phyloP scores from a whole-genome alignment of 1,284 basidiomycete species.

The Ustilago sp. region DNA sequence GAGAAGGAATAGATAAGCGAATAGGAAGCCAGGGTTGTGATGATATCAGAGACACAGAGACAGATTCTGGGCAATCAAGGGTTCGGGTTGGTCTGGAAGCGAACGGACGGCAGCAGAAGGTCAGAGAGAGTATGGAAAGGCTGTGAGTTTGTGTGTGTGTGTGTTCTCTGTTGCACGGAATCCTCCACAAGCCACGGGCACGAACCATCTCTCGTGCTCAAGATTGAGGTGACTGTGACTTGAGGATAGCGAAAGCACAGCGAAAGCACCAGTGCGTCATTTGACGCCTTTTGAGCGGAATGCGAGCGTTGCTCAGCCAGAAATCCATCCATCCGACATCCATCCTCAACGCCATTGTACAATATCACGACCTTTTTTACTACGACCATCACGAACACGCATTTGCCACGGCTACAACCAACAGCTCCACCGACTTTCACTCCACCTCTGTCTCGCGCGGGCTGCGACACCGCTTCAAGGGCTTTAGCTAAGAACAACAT shows the following conservation, averaged over 20 bases:
- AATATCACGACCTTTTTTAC: not conserved
- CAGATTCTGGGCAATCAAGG: not conserved
- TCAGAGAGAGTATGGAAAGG: no score
- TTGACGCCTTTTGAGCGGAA: constrained; percentile 23
- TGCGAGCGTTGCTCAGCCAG: constrained; percentile 3
- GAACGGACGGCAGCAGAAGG: not conserved
- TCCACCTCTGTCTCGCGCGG: not conserved
- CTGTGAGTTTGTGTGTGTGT: no score
- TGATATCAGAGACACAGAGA: constrained; percentile 10
- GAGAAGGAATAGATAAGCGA: not conserved
- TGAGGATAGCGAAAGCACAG: constrained; percentile 4
- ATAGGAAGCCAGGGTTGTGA: not conserved
- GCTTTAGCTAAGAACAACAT: not conserved
- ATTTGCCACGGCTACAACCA: not conserved
- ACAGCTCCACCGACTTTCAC: not conserved
- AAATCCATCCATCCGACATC: constrained; percentile 1
- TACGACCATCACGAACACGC: not conserved
- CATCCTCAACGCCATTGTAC: not conserved
- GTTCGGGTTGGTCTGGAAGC: not conserved
- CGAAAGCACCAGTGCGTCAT: constrained; percentile 39
- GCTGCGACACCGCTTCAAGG: not conserved
- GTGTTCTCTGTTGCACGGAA: no score
- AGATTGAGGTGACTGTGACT: not conserved
- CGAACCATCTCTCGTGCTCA: not conserved
- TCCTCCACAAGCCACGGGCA: not conserved